Evolutionary conservation across 129 eudicot genomes (phyloP).

Genomic region (Escallonia herrerae): DNA sequence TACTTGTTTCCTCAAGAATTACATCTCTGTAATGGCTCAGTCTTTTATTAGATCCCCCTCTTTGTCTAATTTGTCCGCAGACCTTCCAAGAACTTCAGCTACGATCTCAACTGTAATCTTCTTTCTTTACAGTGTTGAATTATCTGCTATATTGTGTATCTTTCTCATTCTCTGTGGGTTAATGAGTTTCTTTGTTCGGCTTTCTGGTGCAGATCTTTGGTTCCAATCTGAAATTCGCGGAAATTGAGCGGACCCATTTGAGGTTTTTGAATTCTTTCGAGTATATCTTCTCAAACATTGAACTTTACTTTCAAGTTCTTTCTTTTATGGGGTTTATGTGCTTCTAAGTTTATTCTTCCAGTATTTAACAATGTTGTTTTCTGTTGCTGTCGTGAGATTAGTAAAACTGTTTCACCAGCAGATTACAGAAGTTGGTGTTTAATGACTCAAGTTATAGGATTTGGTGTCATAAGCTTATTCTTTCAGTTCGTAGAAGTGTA

Average conservation of each 20-base stretch:
- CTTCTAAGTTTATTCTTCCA: too few species aligned
- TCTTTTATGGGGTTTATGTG: too few species aligned
- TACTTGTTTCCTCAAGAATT: conserved; percentile 13
- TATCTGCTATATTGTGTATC: neutral
- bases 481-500: too few species aligned
- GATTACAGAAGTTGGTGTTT: too few species aligned
- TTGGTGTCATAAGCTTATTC: neutral
- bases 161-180: neutral
- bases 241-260: conserved; percentile 40
- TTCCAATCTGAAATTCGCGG: conserved; percentile 41
- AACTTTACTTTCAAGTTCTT: too few species aligned
- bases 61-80: conserved; percentile 22
- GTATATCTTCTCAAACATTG: conserved; percentile 13
- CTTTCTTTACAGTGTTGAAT: neutral
- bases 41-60: conserved; percentile 36
- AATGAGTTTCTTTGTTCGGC: conserved; percentile 3
- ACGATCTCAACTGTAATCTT: conserved; percentile 37
- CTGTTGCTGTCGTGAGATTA: too few species aligned
- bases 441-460: neutral
- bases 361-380: too few species aligned
- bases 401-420: too few species aligned
- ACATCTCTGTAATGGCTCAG: conserved; percentile 42
- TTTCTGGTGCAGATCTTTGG: conserved; percentile 48
- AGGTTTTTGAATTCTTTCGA: conserved; percentile 33
- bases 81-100: conserved; percentile 22